Evolutionary conservation across 1,139 yeast species (phyloP), one percentile per base, ranked within the genome.

Genomic region (Diutina siamensis): DNA sequence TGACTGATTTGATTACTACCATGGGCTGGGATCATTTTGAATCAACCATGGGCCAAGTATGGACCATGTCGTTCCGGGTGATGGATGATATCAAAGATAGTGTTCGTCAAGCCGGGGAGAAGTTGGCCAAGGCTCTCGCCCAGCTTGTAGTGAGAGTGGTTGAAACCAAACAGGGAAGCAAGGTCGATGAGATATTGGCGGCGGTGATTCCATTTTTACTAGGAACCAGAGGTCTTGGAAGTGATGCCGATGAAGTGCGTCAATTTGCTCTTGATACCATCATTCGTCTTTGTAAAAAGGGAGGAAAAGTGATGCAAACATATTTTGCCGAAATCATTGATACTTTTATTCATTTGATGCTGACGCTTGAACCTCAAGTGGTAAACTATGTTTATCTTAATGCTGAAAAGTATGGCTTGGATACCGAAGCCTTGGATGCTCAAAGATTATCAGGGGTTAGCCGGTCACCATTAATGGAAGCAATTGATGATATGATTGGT

Each of bases 1-100:
- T 88, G 49, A 68, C 76, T 36, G 92, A 87, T 52, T 62, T 92
- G 33, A 62, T 92, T 15, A 85, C 81, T 52, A 73, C 80, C 7
- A 71, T 75, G 32, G 72, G 80, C 1, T 58, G 77, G 40, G 77
- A 72, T 12, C 64, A 60, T 9, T 84, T 83, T 53, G 79, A 78
- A 44, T 55, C 60, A 7, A 58, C 66, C 17, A 59, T 86, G 47
- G 83, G 83, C 49, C 78, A 77, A 4, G 78, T 92, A 32, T 89
- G 97, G 97, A 71, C 74, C 4, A 80, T 85, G 85, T 80, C 94
- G 47, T 89, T 92, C 65, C 74, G 98, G 56, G 77, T 78, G 0
- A 78, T 89, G 75, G 98, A 92, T 63, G 98, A 92, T 64, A 87
- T 92, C 49, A 92, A 92, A 58, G 97, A 87, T 45, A 85, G 94